Base-by-base conservation (phyloP, 2,329 filamentous ascomycete species). In the Thielaviopsis ethacetica region DNA sequence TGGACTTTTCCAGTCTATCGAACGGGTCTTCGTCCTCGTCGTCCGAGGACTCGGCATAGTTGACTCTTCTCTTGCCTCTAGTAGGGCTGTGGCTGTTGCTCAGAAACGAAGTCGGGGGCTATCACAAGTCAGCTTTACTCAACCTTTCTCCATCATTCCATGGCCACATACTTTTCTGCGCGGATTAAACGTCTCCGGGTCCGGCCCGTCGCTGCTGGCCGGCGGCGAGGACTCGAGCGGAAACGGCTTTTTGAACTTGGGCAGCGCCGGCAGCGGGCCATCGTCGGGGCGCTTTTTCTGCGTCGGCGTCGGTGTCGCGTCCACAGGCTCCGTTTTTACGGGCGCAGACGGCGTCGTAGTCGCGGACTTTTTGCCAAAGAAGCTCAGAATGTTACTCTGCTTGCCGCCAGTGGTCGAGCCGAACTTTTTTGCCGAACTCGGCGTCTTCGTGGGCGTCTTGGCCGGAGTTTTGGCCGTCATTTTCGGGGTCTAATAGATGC, bases 21-120 rank as follows among this genome's bases (percentile, higher is more conserved):
- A 63, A 63, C 13, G 61, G 61, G 55, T 89, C 85, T 13, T 88
- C 85, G 58, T 89, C 85, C 13, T 88, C 85, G 57, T 89, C 85
- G 53, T 88, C 86, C 52, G 88, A 88, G 1, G 88, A 90, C 66
- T 96, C 91, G 63, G 86, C 84, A 69, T 97, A 97, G 68, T 79
- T 93, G 64, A 93, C 78, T 0, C 69, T 68, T 66, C 79, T 82
- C 65, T 75, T 81, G 3, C 68, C 90, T 66, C 90, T 82, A 17
- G 85, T 84, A 1, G 91, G 90, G 67, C 90, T 95, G 67, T 83
- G 90, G 67, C 90, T 95, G 67, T 83, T 86, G 3, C 73, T 75
- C 53, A 74, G 66, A 38, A 64, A 70, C 57, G 70, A 69, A 63
- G 72, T 68, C 66, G 71, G 71, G 17, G 70, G 53, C 53, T 58